Conservation (phyloP, 2,329 filamentous ascomycete species). For the Zalaria obscura region DNA sequence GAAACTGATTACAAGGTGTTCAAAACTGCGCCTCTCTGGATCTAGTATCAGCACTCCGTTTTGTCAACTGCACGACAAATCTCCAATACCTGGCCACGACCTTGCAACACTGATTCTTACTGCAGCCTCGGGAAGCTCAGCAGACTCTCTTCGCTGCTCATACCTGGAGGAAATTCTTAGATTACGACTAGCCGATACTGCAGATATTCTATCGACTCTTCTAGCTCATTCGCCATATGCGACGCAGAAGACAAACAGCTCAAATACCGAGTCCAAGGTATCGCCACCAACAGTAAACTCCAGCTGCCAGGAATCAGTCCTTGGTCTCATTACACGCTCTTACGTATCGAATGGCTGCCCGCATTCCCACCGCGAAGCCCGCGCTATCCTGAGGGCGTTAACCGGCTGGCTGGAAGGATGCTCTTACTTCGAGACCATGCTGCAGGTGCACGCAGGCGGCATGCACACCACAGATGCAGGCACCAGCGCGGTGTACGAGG, state of each 20-base stretch:
- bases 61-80: too few relatives aligned
- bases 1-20: too few relatives aligned
- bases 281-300: conserved; percentile 8
- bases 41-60: too few relatives aligned
- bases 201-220: conserved; percentile 15
- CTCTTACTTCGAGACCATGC: conserved; percentile 14
- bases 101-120: too few relatives aligned
- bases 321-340: conserved; percentile 14
- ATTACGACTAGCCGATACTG: conserved; percentile 10
- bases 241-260: neutral
- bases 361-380: conserved; percentile 5
- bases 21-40: too few relatives aligned
- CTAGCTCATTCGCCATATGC: conserved; percentile 12
- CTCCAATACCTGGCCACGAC: too few relatives aligned
- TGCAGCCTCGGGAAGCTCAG: too few relatives aligned
- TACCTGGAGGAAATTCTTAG: conserved; percentile 15
- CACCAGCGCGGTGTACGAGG: conserved; percentile 15
- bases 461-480: conserved; percentile 12
- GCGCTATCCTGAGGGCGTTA: conserved; percentile 11
- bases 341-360: conserved; percentile 11
- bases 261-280: neutral
- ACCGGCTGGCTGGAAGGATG: conserved; percentile 15
- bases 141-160: conserved; percentile 13
- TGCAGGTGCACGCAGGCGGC: conserved; percentile 13
- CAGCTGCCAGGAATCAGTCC: conserved; percentile 17